Base-by-base conservation (phyloP, 768 basidiomycete genomes). In the Panaeolus papilionaceus region DNA sequence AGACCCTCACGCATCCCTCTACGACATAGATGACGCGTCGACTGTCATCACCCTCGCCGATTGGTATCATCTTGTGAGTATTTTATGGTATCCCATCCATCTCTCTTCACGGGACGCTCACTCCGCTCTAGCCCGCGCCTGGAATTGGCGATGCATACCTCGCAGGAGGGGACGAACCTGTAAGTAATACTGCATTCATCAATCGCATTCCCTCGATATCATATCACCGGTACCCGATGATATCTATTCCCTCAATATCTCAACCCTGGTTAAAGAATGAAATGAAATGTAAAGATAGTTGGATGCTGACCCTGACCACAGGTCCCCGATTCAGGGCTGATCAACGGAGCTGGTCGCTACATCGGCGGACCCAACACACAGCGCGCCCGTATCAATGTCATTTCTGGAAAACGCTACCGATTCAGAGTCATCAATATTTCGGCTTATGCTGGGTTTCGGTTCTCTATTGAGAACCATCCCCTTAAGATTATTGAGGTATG, bases 401-500 rank as follows among this genome's bases (percentile, higher is more conserved):
- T 70, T 8, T 64, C 62, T 0, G 80, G 80, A 18, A 73, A 75
- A 61, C 77, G 86, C 23, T 88, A 88, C 69, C 83, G 88, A 26
- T 84, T 88, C 75, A 83, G 87, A 4, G 42, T 89, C 1, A 69
- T 88, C 63, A 76, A 70, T 65, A 81, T 84, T 64, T 81, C 83
- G 12, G 86, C 86, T 73, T 82, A 83, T 61, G 80, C 72, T 68
- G 76, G 67, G 77, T 84, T 75, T 69, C 70, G 63, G n/a, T 83
- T 83, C 72, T 79, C 76, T 2, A 74, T 83, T 37, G 79, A 83
- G 65, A 68, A 73, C 11, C 84, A 85, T 63, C 75, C 75, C 3
- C 69, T 82, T 6, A 64, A 38, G 9, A 54, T 88, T 63, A 83
- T 83, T 45, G 82, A 81, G 73, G 81, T 68, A 61, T n/a, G 39